Base-by-base conservation (phyloP, 305 asterid genomes). In the Fraxinus sp. region DNA sequence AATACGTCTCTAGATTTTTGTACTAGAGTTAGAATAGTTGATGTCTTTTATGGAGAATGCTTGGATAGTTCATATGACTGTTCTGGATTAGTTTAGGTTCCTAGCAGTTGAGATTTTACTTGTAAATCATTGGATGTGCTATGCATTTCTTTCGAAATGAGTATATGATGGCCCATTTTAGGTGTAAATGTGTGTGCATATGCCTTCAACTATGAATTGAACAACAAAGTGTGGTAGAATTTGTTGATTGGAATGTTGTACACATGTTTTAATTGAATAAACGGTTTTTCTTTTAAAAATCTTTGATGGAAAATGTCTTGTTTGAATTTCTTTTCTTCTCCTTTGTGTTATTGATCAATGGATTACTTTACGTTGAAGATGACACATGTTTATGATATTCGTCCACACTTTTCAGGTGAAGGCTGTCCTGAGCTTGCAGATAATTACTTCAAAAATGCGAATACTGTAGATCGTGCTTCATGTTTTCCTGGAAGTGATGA, bases 351-450 rank as follows among this genome's bases (percentile, higher is more conserved):
- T 70, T 70, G 76, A 14, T 70, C 14, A 75, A 79, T 71, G 24
- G 74, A 39, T 76, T 37, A 26, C 76, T 62, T 74, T 24, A 66
- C 3, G 28, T 36, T 32, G 39, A 70, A 70, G 76, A 70, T 28
- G 79, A 57, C 49, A 7, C 22, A 41, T 32, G 11, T 75, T 57
- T 37, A 18, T 9, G 79, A 28, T 5, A n/a, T 18, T 9, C 35
- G n/a, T 13, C 73, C 7, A 35, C 49, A 57, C 83, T 82, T 89
- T 86, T 84, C 91, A 90, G 95, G 89, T 84, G 89, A 88, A 72
- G 86, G 78, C 73, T 80, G 83, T 85, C 83, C 83, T 32, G 73
- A 33, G 78, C 76, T 79, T 86, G 84, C 77, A 13, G 91, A 82
- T 74, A 79, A 81, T 75, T 86, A 86, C 76, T 83, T 80, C 11